Percentiles rank a stretch among this genome's conserved stretches.
These are phyloP conservation scores for Cystobasidium tubakii DNA, from an alignment of 768 basidiomycete species.

Conservation along the genomic window DNA sequence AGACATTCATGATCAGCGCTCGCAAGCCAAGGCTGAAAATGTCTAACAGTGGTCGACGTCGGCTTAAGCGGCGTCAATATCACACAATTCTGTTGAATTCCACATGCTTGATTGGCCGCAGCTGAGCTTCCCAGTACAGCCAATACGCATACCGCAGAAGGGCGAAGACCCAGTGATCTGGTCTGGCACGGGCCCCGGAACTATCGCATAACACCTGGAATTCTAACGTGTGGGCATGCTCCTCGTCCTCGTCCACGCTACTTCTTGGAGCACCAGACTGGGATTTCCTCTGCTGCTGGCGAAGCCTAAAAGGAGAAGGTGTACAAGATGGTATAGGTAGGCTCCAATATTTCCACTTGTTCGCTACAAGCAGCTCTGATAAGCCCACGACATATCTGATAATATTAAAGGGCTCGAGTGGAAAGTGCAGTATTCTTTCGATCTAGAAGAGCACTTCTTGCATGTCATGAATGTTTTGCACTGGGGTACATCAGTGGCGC, in stretches of 20 bases:
- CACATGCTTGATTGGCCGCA: neutral
- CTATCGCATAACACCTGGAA: neutral
- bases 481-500: constrained; percentile 2
- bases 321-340: neutral
- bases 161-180: neutral
- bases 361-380: neutral
- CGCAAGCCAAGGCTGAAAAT: too few relatives aligned
- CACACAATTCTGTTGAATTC: neutral
- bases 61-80: neutral
- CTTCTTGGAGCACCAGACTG: neutral
- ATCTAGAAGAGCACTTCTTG: constrained; percentile 7
- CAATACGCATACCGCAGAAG: neutral
- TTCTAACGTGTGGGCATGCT: neutral
- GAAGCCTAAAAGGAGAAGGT: neutral
- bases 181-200: neutral
- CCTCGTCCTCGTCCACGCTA: neutral
- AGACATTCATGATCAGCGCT: too few relatives aligned
- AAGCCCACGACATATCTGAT: neutral
- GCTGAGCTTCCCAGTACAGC: neutral
- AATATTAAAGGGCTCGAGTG: neutral
- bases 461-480: neutral
- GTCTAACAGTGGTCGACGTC: neutral
- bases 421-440: constrained; percentile 3
- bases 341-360: neutral
- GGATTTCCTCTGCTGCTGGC: neutral